Evolutionary conservation across 2,329 filamentous ascomycete genomes (phyloP).

Genomic region (Fusarium sororula): DNA sequence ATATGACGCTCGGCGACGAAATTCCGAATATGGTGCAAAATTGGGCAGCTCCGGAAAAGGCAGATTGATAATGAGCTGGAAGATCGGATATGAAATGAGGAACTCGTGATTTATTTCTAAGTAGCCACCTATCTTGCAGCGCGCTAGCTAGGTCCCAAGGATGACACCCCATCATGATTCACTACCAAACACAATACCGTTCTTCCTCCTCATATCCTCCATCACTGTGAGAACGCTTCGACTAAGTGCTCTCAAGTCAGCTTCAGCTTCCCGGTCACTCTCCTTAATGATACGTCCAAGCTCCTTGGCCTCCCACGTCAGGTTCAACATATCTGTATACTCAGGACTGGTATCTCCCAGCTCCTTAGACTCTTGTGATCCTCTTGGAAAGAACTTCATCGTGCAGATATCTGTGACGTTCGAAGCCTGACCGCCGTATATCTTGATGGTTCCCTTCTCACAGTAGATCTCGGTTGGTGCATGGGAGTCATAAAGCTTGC

Average conservation of each 20-base stretch:
- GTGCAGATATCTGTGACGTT: constrained; percentile 28
- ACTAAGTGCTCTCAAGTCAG: constrained; percentile 15
- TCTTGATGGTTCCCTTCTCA: constrained; percentile 30
- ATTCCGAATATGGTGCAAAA: neutral
- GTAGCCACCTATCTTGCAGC: neutral
- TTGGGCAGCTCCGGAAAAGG: neutral
- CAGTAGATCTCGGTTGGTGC: constrained; percentile 33
- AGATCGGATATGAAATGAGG: too few relatives aligned
- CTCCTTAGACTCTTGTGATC: constrained; percentile 17
- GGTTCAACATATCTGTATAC: constrained; percentile 21
- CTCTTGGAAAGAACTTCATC: constrained; percentile 18
- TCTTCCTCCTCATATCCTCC: constrained; percentile 27
- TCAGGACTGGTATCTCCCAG: constrained; percentile 18
- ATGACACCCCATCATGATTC: neutral
- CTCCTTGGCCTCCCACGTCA: constrained; percentile 33
- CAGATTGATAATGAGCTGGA: neutral
- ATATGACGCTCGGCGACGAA: constrained; percentile 1
- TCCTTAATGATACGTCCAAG: constrained; percentile 25
- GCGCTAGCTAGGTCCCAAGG: rapidly evolving
- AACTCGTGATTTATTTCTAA: constrained; percentile 33
- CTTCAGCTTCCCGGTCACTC: constrained; percentile 8
- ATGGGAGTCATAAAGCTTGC: constrained; percentile 27
- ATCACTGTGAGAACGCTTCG: constrained; percentile 13
- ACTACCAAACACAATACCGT: constrained; percentile 14
- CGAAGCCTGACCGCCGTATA: constrained; percentile 11